Percentiles rank a stretch among this genome's conserved stretches.
These are phyloP conservation scores for Aspergillus oerlinghausenensis DNA, from an alignment of 2,329 filamentous ascomycete genomes.

Conservation along the genomic window DNA sequence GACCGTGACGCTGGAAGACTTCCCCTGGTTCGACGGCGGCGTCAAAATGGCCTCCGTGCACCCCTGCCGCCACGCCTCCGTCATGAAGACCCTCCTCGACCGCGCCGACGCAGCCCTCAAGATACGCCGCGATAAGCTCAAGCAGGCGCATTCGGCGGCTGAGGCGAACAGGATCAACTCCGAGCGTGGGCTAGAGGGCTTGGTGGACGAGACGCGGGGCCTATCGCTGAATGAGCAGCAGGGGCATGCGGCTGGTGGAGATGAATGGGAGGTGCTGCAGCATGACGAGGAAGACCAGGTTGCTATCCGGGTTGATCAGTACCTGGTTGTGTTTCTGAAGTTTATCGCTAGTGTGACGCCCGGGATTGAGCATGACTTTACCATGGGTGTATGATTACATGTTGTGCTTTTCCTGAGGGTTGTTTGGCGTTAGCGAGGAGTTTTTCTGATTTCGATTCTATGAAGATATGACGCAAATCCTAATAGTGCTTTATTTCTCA, in stretches of 20 bases:
- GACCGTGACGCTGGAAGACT: conserved; percentile 96
- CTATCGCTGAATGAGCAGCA: conserved; percentile 52
- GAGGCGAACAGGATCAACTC: conserved; percentile 40
- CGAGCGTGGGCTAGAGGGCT: conserved; percentile 68
- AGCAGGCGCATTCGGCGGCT: conserved; percentile 50
- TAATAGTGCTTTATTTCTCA: no score
- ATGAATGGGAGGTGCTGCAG: conserved; percentile 63
- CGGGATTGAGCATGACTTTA: conserved; percentile 96
- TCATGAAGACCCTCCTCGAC: conserved; percentile 97
- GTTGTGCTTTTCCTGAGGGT: not conserved
- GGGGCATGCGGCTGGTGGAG: conserved; percentile 38
- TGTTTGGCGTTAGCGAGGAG: not conserved
- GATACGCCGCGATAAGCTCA: conserved; percentile 76
- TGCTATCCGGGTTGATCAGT: conserved; percentile 49
- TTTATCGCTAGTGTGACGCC: conserved; percentile 89
- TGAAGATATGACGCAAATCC: not conserved
- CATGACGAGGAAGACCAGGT: conserved; percentile 46
- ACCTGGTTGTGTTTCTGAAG: conserved; percentile 51
- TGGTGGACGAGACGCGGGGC: conserved; percentile 74
- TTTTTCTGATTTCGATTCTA: not conserved
- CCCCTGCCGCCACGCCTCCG: conserved; percentile 92
- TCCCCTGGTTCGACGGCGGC: conserved; percentile 64
- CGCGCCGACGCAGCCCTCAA: conserved; percentile 91
- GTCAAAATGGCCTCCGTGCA: conserved; percentile 97
- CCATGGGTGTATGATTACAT: conserved; percentile 72